phyloP scores from a whole-genome alignment of 1,284 basidiomycete species.

The Pseudozyma thailandica region DNA sequence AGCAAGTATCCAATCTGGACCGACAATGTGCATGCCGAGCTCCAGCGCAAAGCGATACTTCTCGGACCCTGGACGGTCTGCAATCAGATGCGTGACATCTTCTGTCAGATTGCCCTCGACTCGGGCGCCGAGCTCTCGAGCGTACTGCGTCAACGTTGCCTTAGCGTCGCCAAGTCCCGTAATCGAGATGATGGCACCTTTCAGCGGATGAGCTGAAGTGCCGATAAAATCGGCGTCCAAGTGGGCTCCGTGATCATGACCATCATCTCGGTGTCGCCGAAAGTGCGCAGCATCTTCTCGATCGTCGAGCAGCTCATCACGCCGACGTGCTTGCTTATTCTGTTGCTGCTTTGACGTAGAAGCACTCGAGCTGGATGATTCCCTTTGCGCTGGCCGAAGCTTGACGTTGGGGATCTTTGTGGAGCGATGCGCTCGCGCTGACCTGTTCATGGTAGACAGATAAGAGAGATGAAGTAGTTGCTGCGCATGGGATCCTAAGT shows the following conservation, averaged over 20 bases:
- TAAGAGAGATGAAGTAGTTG: neutral
- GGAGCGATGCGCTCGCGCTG: conserved; percentile 56
- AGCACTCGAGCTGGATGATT: neutral
- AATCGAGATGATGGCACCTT: conserved; percentile 75
- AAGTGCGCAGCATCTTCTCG: conserved; percentile 59
- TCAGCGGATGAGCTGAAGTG: conserved; percentile 73
- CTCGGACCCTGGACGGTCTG: conserved; percentile 76
- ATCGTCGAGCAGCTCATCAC: conserved; percentile 36
- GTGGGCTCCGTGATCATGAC: conserved; percentile 59
- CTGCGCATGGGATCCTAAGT: neutral
- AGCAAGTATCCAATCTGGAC: conserved; percentile 77
- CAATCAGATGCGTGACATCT: conserved; percentile 81
- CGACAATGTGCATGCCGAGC: conserved; percentile 78
- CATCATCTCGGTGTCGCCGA: conserved; percentile 56
- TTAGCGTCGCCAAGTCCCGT: conserved; percentile 75
- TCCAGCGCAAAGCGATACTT: conserved; percentile 85
- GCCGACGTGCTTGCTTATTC: conserved; percentile 14
- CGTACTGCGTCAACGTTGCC: conserved; percentile 79
- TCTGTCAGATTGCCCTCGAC: conserved; percentile 78
- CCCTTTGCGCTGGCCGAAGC: conserved; percentile 51
- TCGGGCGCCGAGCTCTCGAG: conserved; percentile 78
- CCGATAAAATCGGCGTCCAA: conserved; percentile 59
- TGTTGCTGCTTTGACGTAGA: conserved; percentile 19
- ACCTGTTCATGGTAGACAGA: conserved; percentile 49
- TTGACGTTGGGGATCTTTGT: conserved; percentile 66